These are phyloP conservation scores for Pythium dissimile DNA, from an alignment of 352 stramenopile species.

Conservation along the genomic window DNA sequence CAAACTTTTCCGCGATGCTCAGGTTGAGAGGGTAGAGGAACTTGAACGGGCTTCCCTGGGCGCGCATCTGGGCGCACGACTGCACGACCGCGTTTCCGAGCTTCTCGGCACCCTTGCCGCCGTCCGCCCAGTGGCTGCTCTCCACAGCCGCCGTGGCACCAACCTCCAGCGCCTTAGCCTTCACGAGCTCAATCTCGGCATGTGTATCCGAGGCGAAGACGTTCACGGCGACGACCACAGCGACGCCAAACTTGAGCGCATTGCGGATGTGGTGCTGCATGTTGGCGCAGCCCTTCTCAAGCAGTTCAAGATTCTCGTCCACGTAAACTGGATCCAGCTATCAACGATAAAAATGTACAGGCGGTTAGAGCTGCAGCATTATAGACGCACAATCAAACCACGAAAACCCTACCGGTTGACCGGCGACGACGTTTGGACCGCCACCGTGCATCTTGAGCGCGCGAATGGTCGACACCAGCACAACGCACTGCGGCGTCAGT, in stretches of 20 bases:
- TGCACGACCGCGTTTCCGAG: conserved; percentile 91
- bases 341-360: conserved; percentile 1
- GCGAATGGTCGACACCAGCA: conserved; percentile 97
- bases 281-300: conserved; percentile 91
- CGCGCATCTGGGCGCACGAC: conserved; percentile 84
- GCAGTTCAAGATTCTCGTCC: conserved; percentile 94
- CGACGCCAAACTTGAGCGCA: conserved; percentile 92
- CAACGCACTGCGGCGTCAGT: conserved; percentile 94
- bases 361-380: background rate
- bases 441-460: conserved; percentile 99
- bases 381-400: background rate
- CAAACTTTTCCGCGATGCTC: conserved; percentile 94
- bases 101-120: conserved; percentile 87
- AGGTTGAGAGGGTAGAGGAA: conserved; percentile 95
- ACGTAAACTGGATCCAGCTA: conserved; percentile 90
- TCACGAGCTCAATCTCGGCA: conserved; percentile 93
- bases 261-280: conserved; percentile 97
- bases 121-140: conserved; percentile 83
- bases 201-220: conserved; percentile 65
- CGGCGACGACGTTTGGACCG: conserved; percentile 93
- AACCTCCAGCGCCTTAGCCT: conserved; percentile 85
- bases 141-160: conserved; percentile 95
- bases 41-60: conserved; percentile 84
- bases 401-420: conserved; percentile 92
- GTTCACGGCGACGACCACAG: conserved; percentile 95